Evolutionary conservation across 345 rosid species (phyloP).

Genomic region (Clarkia xantiana): DNA sequence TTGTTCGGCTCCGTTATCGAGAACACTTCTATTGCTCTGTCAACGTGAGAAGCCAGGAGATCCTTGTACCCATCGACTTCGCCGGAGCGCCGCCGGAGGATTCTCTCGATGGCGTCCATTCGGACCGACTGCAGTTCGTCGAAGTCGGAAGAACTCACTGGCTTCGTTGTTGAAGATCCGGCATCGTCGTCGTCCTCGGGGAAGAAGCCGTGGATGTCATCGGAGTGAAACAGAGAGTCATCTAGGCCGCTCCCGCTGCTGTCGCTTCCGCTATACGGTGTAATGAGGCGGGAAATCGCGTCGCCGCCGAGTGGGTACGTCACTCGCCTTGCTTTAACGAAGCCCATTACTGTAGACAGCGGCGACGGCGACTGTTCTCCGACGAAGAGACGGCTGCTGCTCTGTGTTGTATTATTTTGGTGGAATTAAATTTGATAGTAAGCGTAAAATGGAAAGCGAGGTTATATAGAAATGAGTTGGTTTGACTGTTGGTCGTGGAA

Average conservation of each 20-base stretch:
- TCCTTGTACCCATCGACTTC: constrained; percentile 29
- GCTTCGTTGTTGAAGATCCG: neutral
- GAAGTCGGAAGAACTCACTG: constrained; percentile 28
- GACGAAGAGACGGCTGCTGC: too few species aligned
- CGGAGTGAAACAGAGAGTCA: constrained; percentile 54
- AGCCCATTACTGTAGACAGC: neutral
- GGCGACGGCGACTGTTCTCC: too few species aligned
- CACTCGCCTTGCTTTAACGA: constrained; percentile 25
- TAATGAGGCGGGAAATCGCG: constrained; percentile 43
- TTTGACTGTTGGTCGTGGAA: too few species aligned
- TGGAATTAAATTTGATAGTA: too few species aligned
- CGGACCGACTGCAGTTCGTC: constrained; percentile 25
- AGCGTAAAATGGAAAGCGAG: too few species aligned
- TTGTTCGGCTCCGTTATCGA: constrained; percentile 17
- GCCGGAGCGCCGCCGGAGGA: constrained; percentile 4
- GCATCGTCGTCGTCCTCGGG: constrained; percentile 35
- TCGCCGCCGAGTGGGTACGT: constrained; percentile 45
- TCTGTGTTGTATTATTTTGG: too few species aligned
- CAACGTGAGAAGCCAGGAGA: constrained; percentile 24
- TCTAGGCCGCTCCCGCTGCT: constrained; percentile 55
- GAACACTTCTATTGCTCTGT: constrained; percentile 27
- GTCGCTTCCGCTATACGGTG: constrained; percentile 33
- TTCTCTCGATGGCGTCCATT: constrained; percentile 19
- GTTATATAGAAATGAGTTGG: too few species aligned
- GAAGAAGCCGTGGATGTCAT: constrained; percentile 57